Base-by-base conservation (phyloP, 805 yeast genomes). In the Metschnikowia noctiluminum region DNA sequence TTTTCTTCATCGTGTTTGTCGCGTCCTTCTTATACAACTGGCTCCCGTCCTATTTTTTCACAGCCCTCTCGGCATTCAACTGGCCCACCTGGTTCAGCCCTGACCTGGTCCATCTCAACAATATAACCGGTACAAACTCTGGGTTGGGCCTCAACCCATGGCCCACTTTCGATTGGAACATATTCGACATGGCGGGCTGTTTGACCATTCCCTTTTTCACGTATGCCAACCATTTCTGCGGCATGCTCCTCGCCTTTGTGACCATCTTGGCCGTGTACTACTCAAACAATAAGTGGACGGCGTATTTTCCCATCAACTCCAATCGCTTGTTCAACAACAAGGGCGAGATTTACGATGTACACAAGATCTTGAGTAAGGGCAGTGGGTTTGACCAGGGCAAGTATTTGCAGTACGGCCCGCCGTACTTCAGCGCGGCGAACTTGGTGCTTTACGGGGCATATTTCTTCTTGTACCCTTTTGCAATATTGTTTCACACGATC, bases 361-460 rank as follows among this genome's bases (percentile, higher is more conserved):
- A 71, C 14, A 61, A 72, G 45, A 71, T 83, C 14, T 59, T 83
- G 38, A 63, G 75, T 43, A 65, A 61, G 3, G 62, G 77, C 14
- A 75, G 73, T 49, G 55, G 61, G 14, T 71, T 83, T 40, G 84
- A 81, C 57, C 51, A 62, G 21, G 61, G 55, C 2, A 76, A 75
- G 55, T 82, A 82, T 59, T 67, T 70, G 47, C 51, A 62, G n/a
- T 77, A 81, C 52, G 85, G 87, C 1, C 84, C 87, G 8, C 89
- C 89, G 8, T 84, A 76, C 62, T 82, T 80, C 58, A 61, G 80
- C 28, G 87, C 89, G 6, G 87, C 82, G 1, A 79, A 79, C 59
- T 63, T 82, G 50, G 79, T 83, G 9, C 62, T 73, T 16, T 82
- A 81, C 57, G 86, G 87, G 15, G 77, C 82, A 0, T 75, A 56